Base-by-base conservation (phyloP, 768 basidiomycete genomes). In the Rhodotorula kratochvilovae region DNA sequence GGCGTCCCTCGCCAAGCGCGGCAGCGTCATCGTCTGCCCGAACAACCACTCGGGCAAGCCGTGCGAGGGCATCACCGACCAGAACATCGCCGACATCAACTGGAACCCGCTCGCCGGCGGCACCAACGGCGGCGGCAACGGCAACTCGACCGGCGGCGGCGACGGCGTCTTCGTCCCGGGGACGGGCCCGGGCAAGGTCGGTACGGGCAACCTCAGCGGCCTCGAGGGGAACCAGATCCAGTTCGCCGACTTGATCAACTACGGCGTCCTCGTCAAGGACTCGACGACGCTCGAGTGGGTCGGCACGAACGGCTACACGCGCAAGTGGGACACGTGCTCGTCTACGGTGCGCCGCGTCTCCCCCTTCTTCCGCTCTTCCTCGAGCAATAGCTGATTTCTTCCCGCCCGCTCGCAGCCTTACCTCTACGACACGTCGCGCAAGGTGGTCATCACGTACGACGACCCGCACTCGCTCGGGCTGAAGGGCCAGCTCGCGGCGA, bases 311-410 rank as follows among this genome's bases (percentile, higher is more conserved):
- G 92, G 92, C 25, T 97, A 91, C 82, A 83, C 81, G 33, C 83
- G 89, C 53, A 75, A 81, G 51, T 96, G 92, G 92, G 94, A 96
- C 79, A 74, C 76, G n/a, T 96, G 93, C 81, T 95, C 93, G 4
- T 83, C 82, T 63, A 95, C 95, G 36, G 82, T 83, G 45, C 70
- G 82, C 80, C 19, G 31, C n/a, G 23, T 35, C 39, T 17, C 42
- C 55, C 36, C 48, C 45, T 61, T 51, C 21, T 48, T 12, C 15
- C n/a, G 36, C 19, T 54, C 25, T 19, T 7, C 35, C 12, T 15
- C n/a, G 66, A 45, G 31, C 8, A 2, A 13, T 5, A n/a, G 10
- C 64, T 61, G 59, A 55, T 39, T 54, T 60, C 61, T n/a, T 55
- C 51, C 23, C 33, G 42, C 27, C 36, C 2, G 39, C 25, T 23